Percentiles rank a stretch among this genome's conserved stretches.
phyloP scores from a whole-genome alignment of 805 yeast genomes.

The Teunomyces gatunensis region DNA sequence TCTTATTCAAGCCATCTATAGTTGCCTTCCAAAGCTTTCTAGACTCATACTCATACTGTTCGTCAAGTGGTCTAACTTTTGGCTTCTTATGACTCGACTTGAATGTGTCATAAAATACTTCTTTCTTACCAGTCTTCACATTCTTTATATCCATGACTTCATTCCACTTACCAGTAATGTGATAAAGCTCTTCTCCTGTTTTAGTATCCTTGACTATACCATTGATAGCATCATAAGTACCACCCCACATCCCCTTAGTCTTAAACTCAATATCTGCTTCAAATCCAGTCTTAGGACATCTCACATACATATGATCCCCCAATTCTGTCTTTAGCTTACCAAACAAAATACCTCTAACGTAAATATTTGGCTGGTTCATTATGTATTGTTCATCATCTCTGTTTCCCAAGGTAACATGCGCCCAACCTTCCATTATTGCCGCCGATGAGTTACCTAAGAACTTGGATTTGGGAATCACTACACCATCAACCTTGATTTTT shows the following conservation, averaged over 20 bases:
- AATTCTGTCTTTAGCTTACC: constrained; percentile 88
- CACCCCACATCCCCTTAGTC: constrained; percentile 90
- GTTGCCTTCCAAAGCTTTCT: constrained; percentile 82
- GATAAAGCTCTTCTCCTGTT: constrained; percentile 55
- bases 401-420: constrained; percentile 66
- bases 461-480: constrained; percentile 79
- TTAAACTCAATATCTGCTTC: constrained; percentile 88
- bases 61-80: constrained; percentile 68
- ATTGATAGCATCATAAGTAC: constrained; percentile 84
- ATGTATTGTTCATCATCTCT: constrained; percentile 68
- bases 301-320: constrained; percentile 86
- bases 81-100: constrained; percentile 57
- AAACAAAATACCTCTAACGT: constrained; percentile 88
- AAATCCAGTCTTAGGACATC: constrained; percentile 55
- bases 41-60: constrained; percentile 81
- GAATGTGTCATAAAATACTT: constrained; percentile 44
- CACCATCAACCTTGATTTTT: constrained; percentile 84
- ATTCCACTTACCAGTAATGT: constrained; percentile 90
- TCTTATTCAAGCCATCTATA: constrained; percentile 69
- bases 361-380: constrained; percentile 93
- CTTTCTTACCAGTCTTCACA: constrained; percentile 45
- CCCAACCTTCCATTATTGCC: constrained; percentile 92
- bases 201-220: constrained; percentile 58
- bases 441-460: constrained; percentile 96
- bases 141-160: constrained; percentile 68